Conservation (phyloP, 805 yeast species). For the Sungouiozyma ichnusensis region DNA sequence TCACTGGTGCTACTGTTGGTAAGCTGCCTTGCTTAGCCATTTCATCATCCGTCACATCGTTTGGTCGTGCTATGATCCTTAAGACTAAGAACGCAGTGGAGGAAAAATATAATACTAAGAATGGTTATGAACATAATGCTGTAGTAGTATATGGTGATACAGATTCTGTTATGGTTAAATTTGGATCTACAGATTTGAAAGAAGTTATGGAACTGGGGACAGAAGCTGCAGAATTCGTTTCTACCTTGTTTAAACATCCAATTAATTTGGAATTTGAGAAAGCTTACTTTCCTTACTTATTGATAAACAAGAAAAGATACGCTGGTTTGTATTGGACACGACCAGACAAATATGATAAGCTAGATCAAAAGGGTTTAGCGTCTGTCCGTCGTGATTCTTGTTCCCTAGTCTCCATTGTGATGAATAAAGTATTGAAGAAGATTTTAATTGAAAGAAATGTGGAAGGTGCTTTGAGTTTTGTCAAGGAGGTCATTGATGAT, state of each 20-base stretch:
- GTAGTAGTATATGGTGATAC: slow-evolving; percentile 96
- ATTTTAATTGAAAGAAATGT: slow-evolving; percentile 85
- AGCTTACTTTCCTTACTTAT: slow-evolving; percentile 86
- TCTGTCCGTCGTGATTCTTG: slow-evolving; percentile 98
- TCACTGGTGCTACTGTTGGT: slow-evolving; percentile 98
- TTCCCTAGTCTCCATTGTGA: slow-evolving; percentile 85
- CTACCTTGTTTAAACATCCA: slow-evolving; percentile 68
- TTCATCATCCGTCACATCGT: slow-evolving; percentile 90
- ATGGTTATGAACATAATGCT: slow-evolving; percentile 79
- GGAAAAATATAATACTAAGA: slow-evolving; percentile 61
- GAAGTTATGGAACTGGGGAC: slow-evolving; percentile 88
- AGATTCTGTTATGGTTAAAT: slow-evolving; percentile 97
- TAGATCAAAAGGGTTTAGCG: slow-evolving; percentile 98
- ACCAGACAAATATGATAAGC: slow-evolving; percentile 84
- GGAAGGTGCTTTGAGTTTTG: slow-evolving; percentile 71
- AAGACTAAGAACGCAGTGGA: slow-evolving; percentile 80
- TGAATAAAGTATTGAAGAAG: slow-evolving; percentile 77
- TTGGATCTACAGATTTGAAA: slow-evolving; percentile 70
- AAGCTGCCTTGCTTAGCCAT: slow-evolving; percentile 93
- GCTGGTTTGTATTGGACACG: slow-evolving; percentile 96
- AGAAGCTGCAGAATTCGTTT: slow-evolving; percentile 86
- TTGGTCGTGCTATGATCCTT: slow-evolving; percentile 96
- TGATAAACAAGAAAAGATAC: slow-evolving; percentile 92
- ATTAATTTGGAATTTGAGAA: slow-evolving; percentile 94
- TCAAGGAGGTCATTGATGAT: slow-evolving; percentile 81